These are phyloP conservation scores for Ascodesmis nigricans DNA, from an alignment of 495 filamentous ascomycete species.

Conservation along the genomic window DNA sequence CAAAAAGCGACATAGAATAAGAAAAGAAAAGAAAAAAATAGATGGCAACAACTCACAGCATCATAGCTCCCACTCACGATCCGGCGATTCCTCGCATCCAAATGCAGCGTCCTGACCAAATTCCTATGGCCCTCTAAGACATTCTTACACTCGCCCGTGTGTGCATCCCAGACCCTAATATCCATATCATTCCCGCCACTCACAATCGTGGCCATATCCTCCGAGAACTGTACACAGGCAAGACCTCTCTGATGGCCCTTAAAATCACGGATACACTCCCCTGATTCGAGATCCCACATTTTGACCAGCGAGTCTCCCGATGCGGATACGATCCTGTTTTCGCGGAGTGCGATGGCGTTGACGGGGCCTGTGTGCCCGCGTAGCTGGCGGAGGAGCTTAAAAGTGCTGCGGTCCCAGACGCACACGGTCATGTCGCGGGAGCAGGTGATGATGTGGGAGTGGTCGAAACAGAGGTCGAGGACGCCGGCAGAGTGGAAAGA, in stretches of 20 bases:
- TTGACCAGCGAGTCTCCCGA: constrained; percentile 82
- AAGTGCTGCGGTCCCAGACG: constrained; percentile 73
- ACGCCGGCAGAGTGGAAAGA: constrained; percentile 62
- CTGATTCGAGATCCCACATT: constrained; percentile 78
- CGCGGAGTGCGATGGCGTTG: constrained; percentile 83
- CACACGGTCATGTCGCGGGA: constrained; percentile 84
- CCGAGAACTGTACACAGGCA: constrained; percentile 84
- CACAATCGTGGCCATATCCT: constrained; percentile 70
- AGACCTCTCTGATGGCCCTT: constrained; percentile 67
- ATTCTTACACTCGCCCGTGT: constrained; percentile 60
- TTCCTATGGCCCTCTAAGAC: constrained; percentile 56
- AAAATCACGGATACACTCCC: constrained; percentile 72
- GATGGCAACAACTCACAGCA: constrained; percentile 28
- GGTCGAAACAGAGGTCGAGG: constrained; percentile 78
- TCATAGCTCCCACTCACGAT: constrained; percentile 87
- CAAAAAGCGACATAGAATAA: background rate
- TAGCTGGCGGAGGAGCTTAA: constrained; percentile 47
- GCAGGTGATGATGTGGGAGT: constrained; percentile 80
- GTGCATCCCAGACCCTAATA: constrained; percentile 85
- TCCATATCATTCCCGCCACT: constrained; percentile 84
- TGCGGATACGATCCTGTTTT: constrained; percentile 74
- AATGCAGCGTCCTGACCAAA: constrained; percentile 68
- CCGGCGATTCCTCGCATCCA: constrained; percentile 62
- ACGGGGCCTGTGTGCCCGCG: constrained; percentile 74
- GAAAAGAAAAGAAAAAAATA: too few relatives aligned